These are phyloP conservation scores for Termitomyces eurrhizus DNA, from an alignment of 768 basidiomycete species.

Conservation along the genomic window DNA sequence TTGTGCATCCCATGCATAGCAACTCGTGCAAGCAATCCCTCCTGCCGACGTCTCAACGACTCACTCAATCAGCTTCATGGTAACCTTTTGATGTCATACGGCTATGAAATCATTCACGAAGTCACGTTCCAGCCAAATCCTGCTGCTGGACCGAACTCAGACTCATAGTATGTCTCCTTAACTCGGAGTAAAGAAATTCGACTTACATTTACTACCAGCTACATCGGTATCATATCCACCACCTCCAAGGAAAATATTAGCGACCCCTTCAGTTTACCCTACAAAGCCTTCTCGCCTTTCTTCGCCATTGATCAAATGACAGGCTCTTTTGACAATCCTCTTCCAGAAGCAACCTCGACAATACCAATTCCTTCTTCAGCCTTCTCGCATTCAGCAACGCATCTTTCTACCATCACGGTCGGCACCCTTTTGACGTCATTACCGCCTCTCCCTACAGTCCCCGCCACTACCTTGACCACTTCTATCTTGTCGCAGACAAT, in stretches of 20 bases:
- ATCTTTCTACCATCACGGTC: constrained; percentile 39
- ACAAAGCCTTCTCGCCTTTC: constrained; percentile 45
- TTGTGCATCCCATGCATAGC: constrained; percentile 27
- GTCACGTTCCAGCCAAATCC: constrained; percentile 44
- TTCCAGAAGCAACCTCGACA: constrained; percentile 44
- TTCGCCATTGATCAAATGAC: constrained; percentile 60
- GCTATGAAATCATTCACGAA: not conserved
- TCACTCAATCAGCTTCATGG: constrained; percentile 53
- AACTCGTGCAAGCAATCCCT: constrained; percentile 52
- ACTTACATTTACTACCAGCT: constrained; percentile 35
- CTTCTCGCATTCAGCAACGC: constrained; percentile 21
- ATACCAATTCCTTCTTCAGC: constrained; percentile 38
- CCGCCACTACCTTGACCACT: not conserved
- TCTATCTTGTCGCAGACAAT: constrained; percentile 16
- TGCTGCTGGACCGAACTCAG: constrained; percentile 51
- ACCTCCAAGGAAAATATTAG: constrained; percentile 26
- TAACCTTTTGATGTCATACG: constrained; percentile 23
- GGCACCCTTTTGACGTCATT: constrained; percentile 25
- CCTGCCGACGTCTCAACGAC: constrained; percentile 49
- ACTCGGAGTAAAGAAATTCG: not conserved
- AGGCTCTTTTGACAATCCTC: constrained; percentile 50
- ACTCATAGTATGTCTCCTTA: constrained; percentile 44
- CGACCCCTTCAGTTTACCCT: constrained; percentile 21
- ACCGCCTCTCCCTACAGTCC: constrained; percentile 14
- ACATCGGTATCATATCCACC: constrained; percentile 52